Evolutionary conservation across 495 filamentous ascomycete species (phyloP).

Genomic region (Aspergillus cavernicola): DNA sequence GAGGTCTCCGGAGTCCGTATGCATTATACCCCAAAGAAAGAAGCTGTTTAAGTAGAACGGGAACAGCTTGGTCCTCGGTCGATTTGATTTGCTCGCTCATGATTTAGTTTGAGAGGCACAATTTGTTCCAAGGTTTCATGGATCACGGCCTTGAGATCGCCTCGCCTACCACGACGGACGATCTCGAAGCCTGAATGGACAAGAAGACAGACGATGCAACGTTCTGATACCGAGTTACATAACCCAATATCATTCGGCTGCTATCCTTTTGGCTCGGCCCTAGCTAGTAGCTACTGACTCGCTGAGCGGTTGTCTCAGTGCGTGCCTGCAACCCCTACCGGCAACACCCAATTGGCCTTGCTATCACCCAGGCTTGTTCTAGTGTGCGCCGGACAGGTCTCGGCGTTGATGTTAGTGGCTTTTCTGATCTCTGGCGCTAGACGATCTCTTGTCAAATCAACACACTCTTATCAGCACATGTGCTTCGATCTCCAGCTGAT

Average conservation of each 20-base stretch:
- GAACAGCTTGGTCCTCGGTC: too few relatives aligned
- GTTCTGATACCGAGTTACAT: slow-evolving; percentile 6
- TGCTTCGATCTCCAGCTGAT: slow-evolving; percentile 19
- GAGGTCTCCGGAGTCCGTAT: too few relatives aligned
- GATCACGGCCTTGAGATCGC: slow-evolving; percentile 1
- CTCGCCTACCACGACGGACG: slow-evolving; percentile 5
- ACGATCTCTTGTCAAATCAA: slow-evolving; percentile 28
- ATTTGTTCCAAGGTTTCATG: slow-evolving; percentile 10
- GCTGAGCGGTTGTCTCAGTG: slow-evolving; percentile 12
- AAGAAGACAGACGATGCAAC: slow-evolving; percentile 12
- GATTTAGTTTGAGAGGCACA: neutral
- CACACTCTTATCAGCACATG: slow-evolving; percentile 32
- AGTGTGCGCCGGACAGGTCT: slow-evolving; percentile 3
- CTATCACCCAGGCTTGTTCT: neutral
- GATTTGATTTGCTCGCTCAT: slow-evolving; percentile 6
- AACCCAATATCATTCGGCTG: neutral
- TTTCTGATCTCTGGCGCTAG: too few relatives aligned
- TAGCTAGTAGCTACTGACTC: too few relatives aligned
- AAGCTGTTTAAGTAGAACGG: too few relatives aligned
- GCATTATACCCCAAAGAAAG: too few relatives aligned
- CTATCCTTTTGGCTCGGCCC: slow-evolving; percentile 5
- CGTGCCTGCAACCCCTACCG: slow-evolving; percentile 1
- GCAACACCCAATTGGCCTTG: slow-evolving; percentile 15
- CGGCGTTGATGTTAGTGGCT: too few relatives aligned
- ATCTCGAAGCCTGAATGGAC: neutral